Evolutionary conservation across 2,329 filamentous ascomycete genomes (phyloP).

Genomic region (Botrytis tulipae): DNA sequence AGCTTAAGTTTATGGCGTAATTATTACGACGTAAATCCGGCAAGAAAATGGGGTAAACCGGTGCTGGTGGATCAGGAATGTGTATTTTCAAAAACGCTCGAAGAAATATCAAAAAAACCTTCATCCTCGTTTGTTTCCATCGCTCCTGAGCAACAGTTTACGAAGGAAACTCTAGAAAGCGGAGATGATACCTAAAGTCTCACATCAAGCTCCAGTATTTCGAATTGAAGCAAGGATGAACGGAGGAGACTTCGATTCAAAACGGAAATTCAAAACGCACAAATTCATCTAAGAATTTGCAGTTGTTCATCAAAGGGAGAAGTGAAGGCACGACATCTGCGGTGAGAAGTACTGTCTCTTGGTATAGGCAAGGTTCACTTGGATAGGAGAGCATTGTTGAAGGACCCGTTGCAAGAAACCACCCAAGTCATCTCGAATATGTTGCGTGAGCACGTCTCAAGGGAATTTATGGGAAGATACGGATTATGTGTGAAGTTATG

Average conservation of each 20-base stretch:
- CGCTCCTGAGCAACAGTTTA: background rate
- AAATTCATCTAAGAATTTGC: background rate
- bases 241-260: too few relatives aligned
- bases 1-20: background rate
- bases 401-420: background rate
- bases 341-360: background rate
- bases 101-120: background rate
- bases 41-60: background rate
- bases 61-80: background rate
- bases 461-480: background rate
- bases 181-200: background rate
- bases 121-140: constrained; percentile 3
- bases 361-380: background rate
- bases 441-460: background rate
- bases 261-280: background rate
- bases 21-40: background rate
- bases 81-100: background rate
- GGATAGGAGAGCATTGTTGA: background rate
- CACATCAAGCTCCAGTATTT: background rate
- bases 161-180: background rate
- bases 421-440: background rate
- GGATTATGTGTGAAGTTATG: background rate
- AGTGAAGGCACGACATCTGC: too few relatives aligned
- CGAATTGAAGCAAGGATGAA: background rate
- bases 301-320: background rate